Base-by-base conservation (phyloP, 2,329 filamentous ascomycete species). In the Penicillium paneum region DNA sequence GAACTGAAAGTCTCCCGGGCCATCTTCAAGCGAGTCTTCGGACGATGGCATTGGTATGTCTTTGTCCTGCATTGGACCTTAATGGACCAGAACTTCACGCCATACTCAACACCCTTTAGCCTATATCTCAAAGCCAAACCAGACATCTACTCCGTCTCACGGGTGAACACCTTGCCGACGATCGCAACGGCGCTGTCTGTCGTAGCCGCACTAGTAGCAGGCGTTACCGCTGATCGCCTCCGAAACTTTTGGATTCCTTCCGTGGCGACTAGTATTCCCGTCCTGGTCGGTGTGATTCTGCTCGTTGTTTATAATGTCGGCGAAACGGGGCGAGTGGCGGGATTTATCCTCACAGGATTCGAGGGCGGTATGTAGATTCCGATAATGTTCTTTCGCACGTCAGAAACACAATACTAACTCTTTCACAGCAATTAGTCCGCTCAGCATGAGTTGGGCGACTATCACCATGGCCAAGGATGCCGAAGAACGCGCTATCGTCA, bases 121-220 rank as follows among this genome's bases (percentile, higher is more conserved):
- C 62, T 77, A 2, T 78, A 76, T 54, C 67, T 77, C 39, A 74
- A 73, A 57, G 73, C 71, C 24, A 69, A 74, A 28, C 61, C 60
- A 26, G 59, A 67, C 5, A 60, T 67, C 4, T 76, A 76, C 58
- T 75, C 74, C 1, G 64, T 77, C 15, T 67, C 70, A 1, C 68
- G 68, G 36, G 69, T 78, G 52, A 78, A 78, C 59, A 76, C 71
- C 0, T 59, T 77, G 6, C 74, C 75, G 7, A 78, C 74, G 1
- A 67, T 74, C 10, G 68, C 70, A 1, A 73, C 71, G 1, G 76
- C 76, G 0, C 60, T 76, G 5, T 70, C 65, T 26, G 69, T 77
- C 43, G 67, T 74, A 7, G 62, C 68, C 0, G 74, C 74, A 1
- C 58, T 76, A 8, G 41, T 60, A 6, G 64, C 66, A 13, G 71